Conservation (phyloP, 2,329 filamentous ascomycete genomes). For the Talaromyces rugulosus region DNA sequence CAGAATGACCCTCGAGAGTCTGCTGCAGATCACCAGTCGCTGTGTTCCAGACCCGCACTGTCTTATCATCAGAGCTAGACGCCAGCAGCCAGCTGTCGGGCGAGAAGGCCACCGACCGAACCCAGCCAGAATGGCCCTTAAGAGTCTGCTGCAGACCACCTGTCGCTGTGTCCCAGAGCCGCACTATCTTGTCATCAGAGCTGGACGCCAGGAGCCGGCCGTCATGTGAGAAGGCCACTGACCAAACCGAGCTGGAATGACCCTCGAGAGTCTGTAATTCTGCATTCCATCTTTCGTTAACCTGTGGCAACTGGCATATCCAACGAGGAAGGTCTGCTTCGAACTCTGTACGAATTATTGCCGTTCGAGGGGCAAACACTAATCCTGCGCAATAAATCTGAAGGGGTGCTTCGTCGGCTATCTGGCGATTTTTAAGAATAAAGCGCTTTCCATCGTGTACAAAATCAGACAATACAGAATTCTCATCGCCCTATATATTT, state of each 20-base stretch:
- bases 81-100: background rate
- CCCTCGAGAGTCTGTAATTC: background rate
- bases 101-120: background rate
- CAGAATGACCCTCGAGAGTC: too few species aligned
- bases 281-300: background rate
- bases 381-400: constrained; percentile 1
- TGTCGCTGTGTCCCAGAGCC: background rate
- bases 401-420: background rate
- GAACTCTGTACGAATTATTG: background rate
- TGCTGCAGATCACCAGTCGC: too few species aligned
- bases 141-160: background rate
- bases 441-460: background rate
- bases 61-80: too few species aligned
- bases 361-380: background rate
- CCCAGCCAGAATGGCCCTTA: background rate
- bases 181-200: background rate
- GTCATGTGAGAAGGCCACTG: background rate
- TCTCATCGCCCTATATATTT: background rate
- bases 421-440: background rate
- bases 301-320: background rate
- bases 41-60: too few species aligned
- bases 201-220: background rate
- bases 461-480: background rate
- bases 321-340: background rate
- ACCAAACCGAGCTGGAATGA: background rate